phyloP scores from a whole-genome alignment of 495 filamentous ascomycete species.

The Penicilliopsis zonata region DNA sequence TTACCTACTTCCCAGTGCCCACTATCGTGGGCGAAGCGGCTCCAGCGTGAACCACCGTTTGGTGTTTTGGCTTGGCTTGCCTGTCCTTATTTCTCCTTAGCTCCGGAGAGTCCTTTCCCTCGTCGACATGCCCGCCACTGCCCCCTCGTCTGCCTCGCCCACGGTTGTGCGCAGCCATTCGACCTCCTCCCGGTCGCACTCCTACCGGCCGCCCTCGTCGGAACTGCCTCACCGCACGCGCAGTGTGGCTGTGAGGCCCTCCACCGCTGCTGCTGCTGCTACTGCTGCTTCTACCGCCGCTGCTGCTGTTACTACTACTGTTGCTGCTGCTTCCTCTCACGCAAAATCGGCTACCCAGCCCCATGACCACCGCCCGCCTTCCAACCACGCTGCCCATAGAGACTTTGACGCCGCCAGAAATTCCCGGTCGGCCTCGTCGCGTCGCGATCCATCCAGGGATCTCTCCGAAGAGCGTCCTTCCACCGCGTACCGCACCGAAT shows the following conservation, averaged over 20 bases:
- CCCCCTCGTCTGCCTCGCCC: slow-evolving; percentile 29
- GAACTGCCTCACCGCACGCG: slow-evolving; percentile 46
- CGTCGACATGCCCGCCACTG: slow-evolving; percentile 39
- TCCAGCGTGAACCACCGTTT: too few species aligned
- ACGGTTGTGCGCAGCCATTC: slow-evolving; percentile 42
- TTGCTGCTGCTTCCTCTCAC: too few species aligned
- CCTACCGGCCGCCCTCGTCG: slow-evolving; percentile 26
- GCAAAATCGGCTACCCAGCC: slow-evolving; percentile 30
- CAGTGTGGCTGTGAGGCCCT: slow-evolving; percentile 38
- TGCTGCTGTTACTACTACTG: too few species aligned
- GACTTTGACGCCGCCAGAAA: slow-evolving; percentile 46
- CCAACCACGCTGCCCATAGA: slow-evolving; percentile 40
- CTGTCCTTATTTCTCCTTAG: slow-evolving; percentile 13
- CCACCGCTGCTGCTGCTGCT: too few species aligned
- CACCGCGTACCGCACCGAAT: slow-evolving; percentile 39
- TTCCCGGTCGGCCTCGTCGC: slow-evolving; percentile 33
- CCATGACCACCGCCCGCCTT: slow-evolving; percentile 35
- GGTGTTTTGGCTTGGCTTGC: slow-evolving; percentile 4
- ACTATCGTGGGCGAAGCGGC: too few species aligned
- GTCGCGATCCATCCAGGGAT: slow-evolving; percentile 43
- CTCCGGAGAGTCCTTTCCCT: slow-evolving; percentile 1
- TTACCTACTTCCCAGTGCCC: too few species aligned
- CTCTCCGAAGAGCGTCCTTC: slow-evolving; percentile 34
- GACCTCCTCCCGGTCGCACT: slow-evolving; percentile 37
- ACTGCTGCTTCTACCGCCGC: too few species aligned